Conservation (phyloP, 1,284 basidiomycete genomes). For the Leccinum colubrinum region DNA sequence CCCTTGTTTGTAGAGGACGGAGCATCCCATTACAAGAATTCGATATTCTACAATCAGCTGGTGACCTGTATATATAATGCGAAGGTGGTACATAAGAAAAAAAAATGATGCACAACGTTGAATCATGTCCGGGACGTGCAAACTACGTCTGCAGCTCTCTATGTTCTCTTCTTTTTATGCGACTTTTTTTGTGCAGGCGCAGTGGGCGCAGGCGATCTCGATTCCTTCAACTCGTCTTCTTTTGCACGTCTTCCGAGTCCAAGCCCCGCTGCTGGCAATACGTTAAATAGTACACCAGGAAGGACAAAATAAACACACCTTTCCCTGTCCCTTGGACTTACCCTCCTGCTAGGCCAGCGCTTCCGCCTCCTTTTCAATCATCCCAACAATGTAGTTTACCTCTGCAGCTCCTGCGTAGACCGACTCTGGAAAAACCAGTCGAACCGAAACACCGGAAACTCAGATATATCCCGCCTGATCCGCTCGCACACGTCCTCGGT, state of each 20-base stretch:
- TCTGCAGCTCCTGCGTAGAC: conserved; percentile 86
- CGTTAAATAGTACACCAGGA: neutral
- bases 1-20: no score
- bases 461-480: conserved; percentile 95
- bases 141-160: conserved; percentile 3
- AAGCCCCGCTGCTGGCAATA: conserved; percentile 59
- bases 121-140: neutral
- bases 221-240: conserved; percentile 54
- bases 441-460: conserved; percentile 96
- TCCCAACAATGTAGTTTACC: conserved; percentile 89
- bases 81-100: no score
- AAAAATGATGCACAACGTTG: no score
- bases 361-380: conserved; percentile 92
- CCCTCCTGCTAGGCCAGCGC: conserved; percentile 62
- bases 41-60: no score
- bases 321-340: conserved; percentile 59
- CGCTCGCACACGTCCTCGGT: conserved; percentile 92
- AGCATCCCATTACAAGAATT: no score
- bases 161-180: conserved; percentile 54
- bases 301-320: conserved; percentile 42
- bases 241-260: conserved; percentile 51
- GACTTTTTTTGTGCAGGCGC: conserved; percentile 45
- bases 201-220: conserved; percentile 55
- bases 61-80: no score
- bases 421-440: conserved; percentile 99